Base-by-base conservation (phyloP, 2,329 filamentous ascomycete genomes). In the Neonectria hederae region DNA sequence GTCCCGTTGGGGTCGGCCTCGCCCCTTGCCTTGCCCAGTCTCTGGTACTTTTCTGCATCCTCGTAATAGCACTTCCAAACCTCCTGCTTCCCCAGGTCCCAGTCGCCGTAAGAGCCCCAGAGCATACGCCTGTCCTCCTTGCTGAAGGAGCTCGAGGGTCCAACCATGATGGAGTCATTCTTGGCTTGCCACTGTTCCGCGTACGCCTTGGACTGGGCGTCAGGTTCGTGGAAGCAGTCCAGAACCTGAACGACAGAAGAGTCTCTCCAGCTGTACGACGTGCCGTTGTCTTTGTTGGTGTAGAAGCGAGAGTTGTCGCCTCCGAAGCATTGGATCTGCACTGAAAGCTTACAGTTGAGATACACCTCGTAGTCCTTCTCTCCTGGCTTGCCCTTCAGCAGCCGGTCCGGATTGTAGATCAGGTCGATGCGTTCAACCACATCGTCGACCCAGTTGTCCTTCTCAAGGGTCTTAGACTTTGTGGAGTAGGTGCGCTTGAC, bases 181-280 rank as follows among this genome's bases (percentile, higher is more conserved):
- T 74, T 74, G 4, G 70, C 72, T 68, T 83, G 80, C 81, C 81
- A 84, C 19, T 77, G 74, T 26, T 77, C 66, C 3, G 82, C 82
- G 1, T 70, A 75, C 4, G 69, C 58, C 56, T 77, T 78, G 8
- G 72, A 72, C 19, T 69, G 22, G 2, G 24, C 58, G 11, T 66
- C 69, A 1, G 70, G 66, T 11, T 76, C 75, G 48, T 84, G 78
- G 68, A 84, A 85, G 57, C 80, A 82, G 60, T 85, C 83, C 19
- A 83, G 74, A 0, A 74, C 77, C 38, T 74, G 74, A 6, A 74
- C 70, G 6, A 83, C 68, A 4, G 76, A 81, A 0, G 80, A 79
- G 68, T 84, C 82, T 53, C 83, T 76, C 80, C 81, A 84, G 70
- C 80, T 83, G 67, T 80, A 84, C 1, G 82, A 76, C 0, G 82